phyloP scores from a whole-genome alignment of 2,329 filamentous ascomycete species.

The Xylariaceae sp. region DNA sequence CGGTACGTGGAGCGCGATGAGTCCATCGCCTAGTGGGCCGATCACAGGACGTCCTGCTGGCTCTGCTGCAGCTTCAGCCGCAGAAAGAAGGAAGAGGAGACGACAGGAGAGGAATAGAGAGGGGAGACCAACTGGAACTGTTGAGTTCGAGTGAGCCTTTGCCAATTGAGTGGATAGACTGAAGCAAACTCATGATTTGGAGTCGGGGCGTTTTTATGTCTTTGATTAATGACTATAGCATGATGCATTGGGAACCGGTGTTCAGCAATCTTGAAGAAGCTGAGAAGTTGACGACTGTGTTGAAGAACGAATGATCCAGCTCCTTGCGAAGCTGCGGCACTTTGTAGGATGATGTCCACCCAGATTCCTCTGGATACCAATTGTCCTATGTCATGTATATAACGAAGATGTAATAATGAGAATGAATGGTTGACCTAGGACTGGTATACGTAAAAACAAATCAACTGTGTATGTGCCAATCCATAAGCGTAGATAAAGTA shows the following conservation, averaged over 20 bases:
- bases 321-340: not conserved
- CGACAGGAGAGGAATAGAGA: slow-evolving; percentile 45
- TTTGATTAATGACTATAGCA: not conserved
- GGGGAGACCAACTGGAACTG: slow-evolving; percentile 26
- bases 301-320: not conserved
- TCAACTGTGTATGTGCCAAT: no score
- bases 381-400: slow-evolving; percentile 9
- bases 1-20: slow-evolving; percentile 52
- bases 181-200: slow-evolving; percentile 8
- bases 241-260: no score
- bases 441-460: no score
- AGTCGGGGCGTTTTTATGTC: slow-evolving; percentile 10
- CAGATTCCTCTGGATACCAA: not conserved
- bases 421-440: no score
- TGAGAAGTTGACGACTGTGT: not conserved
- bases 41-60: slow-evolving; percentile 28
- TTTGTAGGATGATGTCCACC: not conserved
- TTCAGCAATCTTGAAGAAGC: no score
- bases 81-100: slow-evolving; percentile 52
- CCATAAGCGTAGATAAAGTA: no score
- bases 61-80: slow-evolving; percentile 37
- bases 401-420: slow-evolving; percentile 9
- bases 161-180: not conserved
- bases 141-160: slow-evolving; percentile 11
- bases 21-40: slow-evolving; percentile 39